Evolutionary conservation across 2,329 filamentous ascomycete genomes (phyloP), one percentile per base, ranked within the genome.

Genomic region (Ophiostoma australiae): DNA sequence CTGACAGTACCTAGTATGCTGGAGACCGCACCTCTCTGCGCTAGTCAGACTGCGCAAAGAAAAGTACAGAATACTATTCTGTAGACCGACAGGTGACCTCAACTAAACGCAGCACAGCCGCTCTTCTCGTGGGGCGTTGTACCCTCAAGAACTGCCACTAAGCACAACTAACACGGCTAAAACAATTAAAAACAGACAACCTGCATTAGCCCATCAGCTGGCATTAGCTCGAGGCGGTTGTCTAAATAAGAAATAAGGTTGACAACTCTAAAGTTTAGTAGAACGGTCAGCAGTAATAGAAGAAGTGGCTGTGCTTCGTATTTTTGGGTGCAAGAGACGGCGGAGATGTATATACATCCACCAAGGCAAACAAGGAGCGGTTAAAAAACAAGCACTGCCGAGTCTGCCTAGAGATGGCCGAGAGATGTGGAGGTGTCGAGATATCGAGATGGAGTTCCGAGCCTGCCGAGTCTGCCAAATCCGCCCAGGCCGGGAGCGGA

Each of bases 401-500:
- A 58, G 52, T 58, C 52, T 58, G 52, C 52, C 52, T 58, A 58
- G 52, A 58, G 52, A 58, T 58, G 52, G 52, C 52, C 52, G 52
- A 23, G n/a, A 58, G 52, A 58, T 58, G 48, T 15, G 17, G 4
- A n/a, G 4, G 20, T 17, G 6, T 13, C 52, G 52, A 55, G n/a
- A 23, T 23, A 10, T 55, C 8, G 27, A 27, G n/a, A 58, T 27
- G 8, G 17, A 6, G 15, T 20, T 23, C 23, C 52, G 44, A 48
- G 44, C n/a, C 17, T 48, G 52, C 23, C 52, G 44, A 48, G 44
- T 48, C 17, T 48, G 44, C 44, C 44, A 17, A 58, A n/a, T 58
- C 52, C 31, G n/a, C 52, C 52, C 52, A 58, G 75, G 52, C 23
- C n/a, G n/a, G 52, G 52, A 58, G 52, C 52, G n/a, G 27, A 27